Evolutionary conservation across 202 grass and related monocot genomes (phyloP).

Genomic region (Eragrostis tef): DNA sequence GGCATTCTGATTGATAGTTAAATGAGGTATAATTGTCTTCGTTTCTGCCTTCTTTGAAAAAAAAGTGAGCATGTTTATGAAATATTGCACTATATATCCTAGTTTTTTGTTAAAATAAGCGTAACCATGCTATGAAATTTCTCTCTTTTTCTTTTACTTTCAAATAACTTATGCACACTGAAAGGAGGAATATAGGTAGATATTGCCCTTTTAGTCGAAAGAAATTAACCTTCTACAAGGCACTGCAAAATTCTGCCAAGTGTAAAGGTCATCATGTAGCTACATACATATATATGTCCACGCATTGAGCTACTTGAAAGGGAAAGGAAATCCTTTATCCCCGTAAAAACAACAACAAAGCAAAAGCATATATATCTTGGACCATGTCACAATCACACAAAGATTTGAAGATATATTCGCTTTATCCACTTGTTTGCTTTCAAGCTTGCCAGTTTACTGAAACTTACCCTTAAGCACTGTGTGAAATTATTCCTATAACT

Average conservation of each 20-base stretch:
- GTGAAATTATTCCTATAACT: conserved; percentile 13
- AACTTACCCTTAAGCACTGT: conserved; percentile 27
- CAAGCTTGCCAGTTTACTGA: conserved; percentile 32
- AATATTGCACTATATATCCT: conserved; percentile 21
- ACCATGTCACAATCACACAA: conserved; percentile 48
- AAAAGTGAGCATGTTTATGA: conserved; percentile 2
- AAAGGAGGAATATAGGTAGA: conserved; percentile 50
- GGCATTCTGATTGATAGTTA: conserved; percentile 26
- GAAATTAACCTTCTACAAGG: conserved; percentile 37
- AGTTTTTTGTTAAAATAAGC: conserved; percentile 35
- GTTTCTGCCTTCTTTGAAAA: neutral
- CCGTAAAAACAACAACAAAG: conserved; percentile 49
- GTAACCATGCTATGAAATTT: conserved; percentile 20
- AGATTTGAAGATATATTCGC: conserved; percentile 57
- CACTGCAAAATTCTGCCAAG: conserved; percentile 52
- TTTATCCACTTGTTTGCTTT: conserved; percentile 55
- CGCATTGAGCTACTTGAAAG: conserved; percentile 45
- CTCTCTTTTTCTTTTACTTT: conserved; percentile 21
- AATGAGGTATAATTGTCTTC: neutral
- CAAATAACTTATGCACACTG: conserved; percentile 30
- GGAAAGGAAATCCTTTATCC: conserved; percentile 55
- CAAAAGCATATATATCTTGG: conserved; percentile 64
- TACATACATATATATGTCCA: conserved; percentile 37
- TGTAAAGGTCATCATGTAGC: conserved; percentile 44
- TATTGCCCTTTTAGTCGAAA: conserved; percentile 46